Percentiles rank a stretch among this genome's conserved stretches.
These are phyloP conservation scores for Mycena vulgaris DNA, from an alignment of 768 basidiomycete species.

Conservation along the genomic window DNA sequence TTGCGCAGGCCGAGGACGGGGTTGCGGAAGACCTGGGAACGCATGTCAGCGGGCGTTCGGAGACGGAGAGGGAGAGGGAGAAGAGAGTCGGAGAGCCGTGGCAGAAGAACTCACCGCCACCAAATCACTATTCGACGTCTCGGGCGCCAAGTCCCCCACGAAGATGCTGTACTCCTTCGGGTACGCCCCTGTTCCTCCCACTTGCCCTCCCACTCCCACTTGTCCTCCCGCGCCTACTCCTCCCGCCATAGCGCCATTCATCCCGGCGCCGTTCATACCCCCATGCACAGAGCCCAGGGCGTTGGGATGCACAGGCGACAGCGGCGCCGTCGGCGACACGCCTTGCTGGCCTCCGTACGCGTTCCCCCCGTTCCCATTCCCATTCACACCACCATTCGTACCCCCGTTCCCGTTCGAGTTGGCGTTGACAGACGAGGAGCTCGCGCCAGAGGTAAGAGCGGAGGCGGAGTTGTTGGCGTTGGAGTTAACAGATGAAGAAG, in stretches of 20 bases:
- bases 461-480: too few species aligned
- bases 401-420: constrained; percentile 22
- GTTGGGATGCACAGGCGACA: constrained; percentile 1
- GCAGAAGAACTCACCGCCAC: constrained; percentile 66
- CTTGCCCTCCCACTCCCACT: neutral
- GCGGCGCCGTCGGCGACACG: constrained; percentile 25
- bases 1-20: constrained; percentile 88
- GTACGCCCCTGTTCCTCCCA: constrained; percentile 64
- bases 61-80: neutral
- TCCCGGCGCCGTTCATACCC: neutral
- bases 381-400: constrained; percentile 13
- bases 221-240: too few species aligned
- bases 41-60: neutral
- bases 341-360: neutral
- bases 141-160: constrained; percentile 93
- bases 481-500: constrained; percentile 50
- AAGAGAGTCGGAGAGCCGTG: neutral
- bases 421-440: constrained; percentile 41
- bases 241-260: too few species aligned
- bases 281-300: neutral
- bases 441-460: constrained; percentile 48
- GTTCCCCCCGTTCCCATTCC: neutral
- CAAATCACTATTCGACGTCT: constrained; percentile 96
- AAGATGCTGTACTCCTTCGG: constrained; percentile 95
- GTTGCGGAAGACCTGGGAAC: constrained; percentile 78